Evolutionary conservation across 2,329 filamentous ascomycete genomes (phyloP).

Genomic region (Diplodia corticola): DNA sequence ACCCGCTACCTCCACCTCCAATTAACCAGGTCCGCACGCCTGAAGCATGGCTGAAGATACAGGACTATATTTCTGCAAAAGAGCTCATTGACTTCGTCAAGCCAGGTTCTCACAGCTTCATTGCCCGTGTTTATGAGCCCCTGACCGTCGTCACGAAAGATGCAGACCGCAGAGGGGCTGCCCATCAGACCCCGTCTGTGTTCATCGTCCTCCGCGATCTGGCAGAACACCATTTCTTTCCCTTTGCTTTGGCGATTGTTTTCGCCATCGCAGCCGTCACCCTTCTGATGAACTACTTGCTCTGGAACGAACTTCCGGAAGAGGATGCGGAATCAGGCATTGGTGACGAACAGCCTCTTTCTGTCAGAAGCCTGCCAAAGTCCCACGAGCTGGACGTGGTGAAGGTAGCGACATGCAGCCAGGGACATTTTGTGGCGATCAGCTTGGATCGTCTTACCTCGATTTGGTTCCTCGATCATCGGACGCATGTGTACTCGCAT

Average conservation of each 20-base stretch:
- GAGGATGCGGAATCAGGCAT: constrained; percentile 47
- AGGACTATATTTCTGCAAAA: constrained; percentile 75
- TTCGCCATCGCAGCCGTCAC: constrained; percentile 65
- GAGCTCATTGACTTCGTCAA: constrained; percentile 78
- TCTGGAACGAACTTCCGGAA: constrained; percentile 62
- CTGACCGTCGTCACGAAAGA: constrained; percentile 70
- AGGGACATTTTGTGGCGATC: constrained; percentile 67
- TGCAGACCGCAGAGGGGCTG: constrained; percentile 62
- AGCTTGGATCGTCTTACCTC: constrained; percentile 69
- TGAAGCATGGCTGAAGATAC: constrained; percentile 72
- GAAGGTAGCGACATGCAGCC: constrained; percentile 61
- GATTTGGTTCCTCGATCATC: constrained; percentile 53
- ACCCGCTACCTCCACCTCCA: constrained; percentile 51
- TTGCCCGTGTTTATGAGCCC: constrained; percentile 73
- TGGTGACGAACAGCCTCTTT: constrained; percentile 55
- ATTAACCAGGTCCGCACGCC: constrained; percentile 76
- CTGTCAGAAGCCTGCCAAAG: constrained; percentile 60
- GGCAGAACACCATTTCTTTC: constrained; percentile 66
- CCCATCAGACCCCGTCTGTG: constrained; percentile 51
- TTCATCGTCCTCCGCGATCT: constrained; percentile 52
- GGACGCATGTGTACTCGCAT: constrained; percentile 34
- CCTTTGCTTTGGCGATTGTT: constrained; percentile 64
- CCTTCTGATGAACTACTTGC: constrained; percentile 70
- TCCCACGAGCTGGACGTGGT: constrained; percentile 71
- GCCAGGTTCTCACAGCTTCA: constrained; percentile 68